Base-by-base conservation (phyloP, 1,284 basidiomycete genomes). In the Rhodotorula sp. region DNA sequence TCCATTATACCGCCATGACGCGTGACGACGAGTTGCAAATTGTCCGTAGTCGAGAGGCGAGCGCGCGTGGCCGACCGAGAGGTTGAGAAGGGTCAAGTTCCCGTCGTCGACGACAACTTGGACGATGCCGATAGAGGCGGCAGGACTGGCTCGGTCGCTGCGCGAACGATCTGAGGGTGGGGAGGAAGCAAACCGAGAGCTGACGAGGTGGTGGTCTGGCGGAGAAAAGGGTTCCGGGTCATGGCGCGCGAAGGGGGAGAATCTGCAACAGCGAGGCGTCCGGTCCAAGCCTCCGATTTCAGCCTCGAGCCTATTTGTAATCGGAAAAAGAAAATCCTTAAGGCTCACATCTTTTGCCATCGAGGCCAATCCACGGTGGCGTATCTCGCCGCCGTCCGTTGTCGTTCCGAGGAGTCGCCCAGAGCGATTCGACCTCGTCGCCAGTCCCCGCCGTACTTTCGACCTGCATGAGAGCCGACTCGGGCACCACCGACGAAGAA, bases 171-270 rank as follows among this genome's bases (percentile, higher is more conserved):
- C 39, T 43, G 39, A 14, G 39, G 39, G 39, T 43, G 39, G 39
- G 39, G 39, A 10, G 10, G 39, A 14, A 43, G 39, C 12, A 10
- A 10, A 43, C 39, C 12, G 39, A 43, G 39, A 43, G 39, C 39
- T 14, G 39, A 43, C 39, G 39, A 43, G 39, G 39, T 43, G 39
- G 39, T 43, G 39, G 39, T 43, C 39, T 66, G 65, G 16, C 51
- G 51, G 2, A n/a, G 43, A 62, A 69, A 56, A 51, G 67, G 67
- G 58, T 69, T 69, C 43, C 67, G 67, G 29, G 67, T 69, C 12
- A 69, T 49, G 26, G 61, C 62, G 61, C 67, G 67, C 3, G 67
- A 69, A 31, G 67, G 67, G 18, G 67, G 67, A 31, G 67, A 69
- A 49, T 64, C 67, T 69, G 62, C 20, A 20, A 26, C 3, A 29